Evolutionary conservation across 169 alveolate species (phyloP), one percentile per base, ranked within the genome.

Genomic region (Plasmodium fragile): DNA sequence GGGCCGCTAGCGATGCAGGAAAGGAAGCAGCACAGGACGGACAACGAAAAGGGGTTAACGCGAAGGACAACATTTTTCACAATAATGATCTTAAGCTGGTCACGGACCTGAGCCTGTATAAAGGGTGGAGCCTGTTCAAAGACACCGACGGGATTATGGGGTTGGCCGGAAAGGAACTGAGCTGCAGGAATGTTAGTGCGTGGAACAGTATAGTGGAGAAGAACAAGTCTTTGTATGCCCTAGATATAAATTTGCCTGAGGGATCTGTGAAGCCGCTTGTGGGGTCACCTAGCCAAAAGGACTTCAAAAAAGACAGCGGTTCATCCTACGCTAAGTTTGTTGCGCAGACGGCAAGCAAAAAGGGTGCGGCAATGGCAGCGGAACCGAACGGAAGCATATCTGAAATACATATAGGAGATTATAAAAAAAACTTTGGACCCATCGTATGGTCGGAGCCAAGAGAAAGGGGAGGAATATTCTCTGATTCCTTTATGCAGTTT

Each of bases 401-500:
- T 0, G 91, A 78, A 59, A 89, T 89, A 55, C 94, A 89, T 28
- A 72, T 89, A 53, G 94, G 94, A 22, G 81, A 89, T 79, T 89
- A 89, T 79, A 89, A 80, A n/a, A 89, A 89, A 65, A 80, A 43
- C n/a, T 89, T 78, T 69, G 94, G 82, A 39, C 53, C 45, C 0
- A 83, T 96, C 3, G 36, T 92, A 16, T 96, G 97, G 97, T 70
- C 97, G 3, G 97, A 96, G 71, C 91, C 92, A 4, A 82, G 97
- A 65, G 97, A 96, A 73, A 49, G 93, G 22, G 97, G 97, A 4
- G 97, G 97, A 7, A 91, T 96, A 7, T 95, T 92, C 85, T 94
- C 96, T 0, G 96, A 96, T 18, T 94, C 97, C 0, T 81, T 85
- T 36, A 70, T 92, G 75, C 96, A 94, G 45, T 96, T 96, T 92